These are phyloP conservation scores for Gaertneriomyces semiglobifer DNA, from an alignment of 192 early-diverging fungal species.

Conservation along the genomic window DNA sequence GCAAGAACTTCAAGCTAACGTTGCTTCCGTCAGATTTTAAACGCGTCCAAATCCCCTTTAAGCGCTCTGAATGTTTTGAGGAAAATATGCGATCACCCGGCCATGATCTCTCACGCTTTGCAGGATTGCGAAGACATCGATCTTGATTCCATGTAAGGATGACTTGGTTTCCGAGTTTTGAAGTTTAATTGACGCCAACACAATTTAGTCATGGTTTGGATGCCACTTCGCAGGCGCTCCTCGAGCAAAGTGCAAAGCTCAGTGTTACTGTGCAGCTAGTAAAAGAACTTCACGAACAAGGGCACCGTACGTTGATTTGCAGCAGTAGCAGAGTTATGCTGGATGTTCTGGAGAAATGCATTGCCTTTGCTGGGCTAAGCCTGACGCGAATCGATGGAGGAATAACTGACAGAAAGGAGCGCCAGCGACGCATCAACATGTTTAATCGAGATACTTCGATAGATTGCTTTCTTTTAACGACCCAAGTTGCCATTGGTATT, in stretches of 20 bases:
- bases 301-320: constrained; percentile 18
- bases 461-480: constrained; percentile 20
- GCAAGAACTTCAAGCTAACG: no score
- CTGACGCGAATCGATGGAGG: constrained; percentile 22
- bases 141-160: constrained; percentile 3
- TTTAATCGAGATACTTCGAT: constrained; percentile 16
- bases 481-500: constrained; percentile 27
- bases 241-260: constrained; percentile 21
- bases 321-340: constrained; percentile 20
- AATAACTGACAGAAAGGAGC: constrained; percentile 24
- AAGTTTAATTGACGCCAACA: background rate
- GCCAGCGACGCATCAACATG: constrained; percentile 26
- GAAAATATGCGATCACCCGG: constrained; percentile 25
- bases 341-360: constrained; percentile 25
- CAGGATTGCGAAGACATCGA: constrained; percentile 17
- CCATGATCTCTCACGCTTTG: constrained; percentile 9
- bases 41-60: constrained; percentile 7
- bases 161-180: background rate
- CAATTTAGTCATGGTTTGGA: background rate
- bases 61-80: constrained; percentile 14
- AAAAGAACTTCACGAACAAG: background rate
- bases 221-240: background rate
- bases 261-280: constrained; percentile 8
- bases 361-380: constrained; percentile 3
- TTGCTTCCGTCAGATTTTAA: constrained; percentile 4